Base-by-base conservation (phyloP, 331 rosid genomes). In the Acacia pycnantha region DNA sequence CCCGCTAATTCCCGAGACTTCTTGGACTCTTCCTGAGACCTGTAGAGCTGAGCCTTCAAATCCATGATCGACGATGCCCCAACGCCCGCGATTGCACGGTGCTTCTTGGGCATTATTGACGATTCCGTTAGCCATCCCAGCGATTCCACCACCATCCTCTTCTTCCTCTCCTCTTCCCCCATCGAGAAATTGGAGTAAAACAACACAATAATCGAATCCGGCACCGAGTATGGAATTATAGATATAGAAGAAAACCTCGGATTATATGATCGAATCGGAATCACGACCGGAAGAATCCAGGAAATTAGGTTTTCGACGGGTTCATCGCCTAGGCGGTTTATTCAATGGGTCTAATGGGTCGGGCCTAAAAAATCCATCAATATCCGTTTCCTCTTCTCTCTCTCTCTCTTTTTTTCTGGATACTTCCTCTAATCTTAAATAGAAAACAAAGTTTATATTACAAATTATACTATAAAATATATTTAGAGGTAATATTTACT, bases 111-210 rank as follows among this genome's bases (percentile, higher is more conserved):
- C 98, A 94, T 94, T 15, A 94, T 94, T 70, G 98, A 67, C 8
- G 97, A 92, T 71, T 94, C 98, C 83, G 94, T 94, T 4, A 94
- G 97, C 98, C 98, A 94, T 91, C 98, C 98, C 26, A 94, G 90
- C n/a, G 98, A 94, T 77, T 90, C 98, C 46, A 90, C 85, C 48
- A 79, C 93, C 62, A 83, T 79, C 80, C 91, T 88, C 90, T 79
- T 86, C 88, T 89, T 90, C 86, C 4, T 82, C 37, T 68, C 58
- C 80, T 73, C 89, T 10, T 68, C 88, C 51, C 72, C 87, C 81
- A 70, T 81, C 16, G 51, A 35, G 24, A n/a, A 71, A 15, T 44
- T 29, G 19, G n/a, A 74, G 78, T 13, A 74, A 33, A 19, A 0
- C 8, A 12, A 1, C 2, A 40, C 31, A 15, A 74, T 5, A 37